Evolutionary conservation across 495 filamentous ascomycete species (phyloP).

Genomic region (Aspergillus cristatus): DNA sequence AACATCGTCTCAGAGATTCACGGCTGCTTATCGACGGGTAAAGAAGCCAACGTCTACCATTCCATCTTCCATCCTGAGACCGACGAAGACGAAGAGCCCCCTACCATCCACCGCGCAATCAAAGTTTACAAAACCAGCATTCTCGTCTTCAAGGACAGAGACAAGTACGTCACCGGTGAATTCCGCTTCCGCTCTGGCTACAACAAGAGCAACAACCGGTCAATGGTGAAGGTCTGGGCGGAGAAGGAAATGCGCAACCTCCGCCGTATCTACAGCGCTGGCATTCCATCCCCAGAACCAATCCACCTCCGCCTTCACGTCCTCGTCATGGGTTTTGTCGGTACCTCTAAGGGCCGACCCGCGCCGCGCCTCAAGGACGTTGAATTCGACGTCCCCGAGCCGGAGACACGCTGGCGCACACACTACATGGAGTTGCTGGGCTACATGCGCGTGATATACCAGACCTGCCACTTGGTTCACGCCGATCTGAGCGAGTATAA

Average conservation of each 20-base stretch:
- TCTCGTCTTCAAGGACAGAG: constrained; percentile 92
- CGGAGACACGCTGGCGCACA: constrained; percentile 54
- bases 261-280: constrained; percentile 68
- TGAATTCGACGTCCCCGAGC: constrained; percentile 46
- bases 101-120: constrained; percentile 65
- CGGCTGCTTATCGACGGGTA: constrained; percentile 88
- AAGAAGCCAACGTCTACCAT: constrained; percentile 96
- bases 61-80: constrained; percentile 48
- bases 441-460: constrained; percentile 87
- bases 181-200: constrained; percentile 74
- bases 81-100: constrained; percentile 29
- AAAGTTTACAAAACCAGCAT: constrained; percentile 98
- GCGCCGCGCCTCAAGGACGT: constrained; percentile 78
- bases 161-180: constrained; percentile 89
- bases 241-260: constrained; percentile 97
- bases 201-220: constrained; percentile 83
- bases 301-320: constrained; percentile 82
- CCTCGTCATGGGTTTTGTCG: constrained; percentile 86
- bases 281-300: constrained; percentile 85
- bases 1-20: constrained; percentile 74
- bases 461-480: constrained; percentile 82
- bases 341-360: constrained; percentile 74
- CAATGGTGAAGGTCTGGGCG: constrained; percentile 97
- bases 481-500: constrained; percentile 98
- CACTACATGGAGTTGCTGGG: constrained; percentile 78